Percentiles rank a stretch among this genome's conserved stretches.
These are phyloP conservation scores for Sporothrix pallida DNA, from an alignment of 2,329 filamentous ascomycete species.

Conservation along the genomic window DNA sequence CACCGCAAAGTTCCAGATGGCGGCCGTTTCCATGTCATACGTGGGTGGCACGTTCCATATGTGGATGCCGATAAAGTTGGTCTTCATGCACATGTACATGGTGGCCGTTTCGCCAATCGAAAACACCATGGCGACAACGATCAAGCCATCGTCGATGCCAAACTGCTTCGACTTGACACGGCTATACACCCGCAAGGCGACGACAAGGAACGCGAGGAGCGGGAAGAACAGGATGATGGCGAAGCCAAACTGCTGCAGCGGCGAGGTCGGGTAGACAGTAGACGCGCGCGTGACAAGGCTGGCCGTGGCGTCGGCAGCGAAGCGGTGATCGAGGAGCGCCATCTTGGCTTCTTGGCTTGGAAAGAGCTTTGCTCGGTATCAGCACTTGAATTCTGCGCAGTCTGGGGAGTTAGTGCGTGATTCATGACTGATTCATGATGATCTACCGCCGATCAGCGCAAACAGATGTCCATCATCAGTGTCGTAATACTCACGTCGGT, in stretches of 20 bases:
- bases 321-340: too few relatives aligned
- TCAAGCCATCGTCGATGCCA: conserved; percentile 36
- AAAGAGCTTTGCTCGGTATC: too few relatives aligned
- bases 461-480: too few relatives aligned
- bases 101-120: conserved; percentile 34
- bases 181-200: conserved; percentile 40
- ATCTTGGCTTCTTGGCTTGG: too few relatives aligned
- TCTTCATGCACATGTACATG: conserved; percentile 36
- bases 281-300: background rate
- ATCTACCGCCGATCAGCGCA: too few relatives aligned
- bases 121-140: conserved; percentile 35
- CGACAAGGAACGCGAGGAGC: conserved; percentile 39
- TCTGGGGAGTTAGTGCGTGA: too few relatives aligned
- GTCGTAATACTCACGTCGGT: too few relatives aligned
- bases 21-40: conserved; percentile 26
- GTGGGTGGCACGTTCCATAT: background rate
- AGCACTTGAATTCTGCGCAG: too few relatives aligned
- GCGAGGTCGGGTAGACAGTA: conserved; percentile 28
- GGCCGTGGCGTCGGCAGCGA: background rate
- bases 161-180: conserved; percentile 39
- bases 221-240: conserved; percentile 42
- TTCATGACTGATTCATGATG: too few relatives aligned
- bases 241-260: conserved; percentile 38
- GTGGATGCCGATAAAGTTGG: conserved; percentile 38
- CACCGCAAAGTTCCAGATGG: conserved; percentile 37